Evolutionary conservation across 2,329 filamentous ascomycete genomes (phyloP), one percentile per base, ranked within the genome.

Genomic region (Fusarium veterinarium): DNA sequence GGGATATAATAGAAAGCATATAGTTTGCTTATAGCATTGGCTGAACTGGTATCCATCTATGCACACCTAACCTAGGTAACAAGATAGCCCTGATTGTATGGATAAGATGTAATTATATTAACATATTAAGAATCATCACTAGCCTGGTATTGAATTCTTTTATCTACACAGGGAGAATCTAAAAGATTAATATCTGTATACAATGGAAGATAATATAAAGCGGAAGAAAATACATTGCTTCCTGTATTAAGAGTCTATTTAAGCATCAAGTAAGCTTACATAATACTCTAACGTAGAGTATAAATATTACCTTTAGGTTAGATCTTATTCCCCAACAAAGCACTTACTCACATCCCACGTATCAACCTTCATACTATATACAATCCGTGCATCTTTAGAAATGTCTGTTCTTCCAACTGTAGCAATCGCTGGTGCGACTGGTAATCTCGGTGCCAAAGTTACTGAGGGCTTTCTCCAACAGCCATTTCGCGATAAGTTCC

Each of bases 401-500:
- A 59, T 59, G 42, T 2, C 33, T 40, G 8, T 5, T 51, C 56
- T 40, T 59, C 56, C 56, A 31, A 49, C 56, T n/a, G 56, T 59
- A 10, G 56, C 56, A 38, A 59, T 59, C 20, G 56, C 56, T 1
- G 56, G 56, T 20, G 56, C 56, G 20, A 59, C 33, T 23, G 56
- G 56, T 25, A 59, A 59, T 23, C 56, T 59, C 12, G 56, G 56
- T 16, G 12, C 56, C 20, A 59, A 59, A 25, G 56, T 59, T 20
- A 16, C 33, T 20, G 33, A 49, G 25, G 33, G 42, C 25, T 59
- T 59, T 8, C 56, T 59, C 25, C 56, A 59, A 51, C 42, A 37
- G 25, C 42, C 42, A 51, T 59, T 59, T 40, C 56, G 56, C 25
- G 44, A 59, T 7, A 59, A 25, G 20, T 59, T 49, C 33, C 10